Base-by-base conservation (phyloP, 106 monocot species). In the Dendrobium chrysotoxum region DNA sequence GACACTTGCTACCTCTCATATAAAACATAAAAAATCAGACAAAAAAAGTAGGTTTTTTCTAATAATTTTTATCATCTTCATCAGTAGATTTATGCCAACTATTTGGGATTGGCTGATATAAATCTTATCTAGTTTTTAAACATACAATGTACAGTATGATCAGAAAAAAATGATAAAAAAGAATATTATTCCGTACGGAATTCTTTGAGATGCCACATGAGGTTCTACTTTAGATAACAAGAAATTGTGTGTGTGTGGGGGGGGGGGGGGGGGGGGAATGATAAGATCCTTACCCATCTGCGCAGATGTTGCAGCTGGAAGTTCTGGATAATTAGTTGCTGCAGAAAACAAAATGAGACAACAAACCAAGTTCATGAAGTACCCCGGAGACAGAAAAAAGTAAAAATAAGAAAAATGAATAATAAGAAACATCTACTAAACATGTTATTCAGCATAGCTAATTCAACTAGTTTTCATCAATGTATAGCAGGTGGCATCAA, bases 261-360 rank as follows among this genome's bases (percentile, higher is more conserved):
- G n/a, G n/a, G n/a, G n/a, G n/a, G n/a, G n/a, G n/a, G n/a, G n/a
- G 41, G 41, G 30, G 10, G 3, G 31, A 13, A 47, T 11, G 26
- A 46, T n/a, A 58, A 35, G 78, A 83, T 79, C 0, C 81, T 86
- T 90, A 96, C 96, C 91, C 53, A 47, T 78, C 41, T 89, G 77
- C 54, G 87, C 81, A 80, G 91, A 88, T 83, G 96, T 92, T 83
- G 93, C 93, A 77, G 96, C 91, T 41, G 96, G 96, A 72, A 93
- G 87, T 66, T 88, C 93, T 23, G 96, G 96, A 55, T 90, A 54
- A 79, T 83, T 92, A 71, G 88, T 83, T 61, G 95, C 92, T 95
- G 88, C 38, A 30, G 23, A 21, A 81, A 80, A 41, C 3, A 70
- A 71, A 54, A 81, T 54, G 74, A 81, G 26, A 76, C 76, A 46